Evolutionary conservation across 345 rosid species (phyloP).

Genomic region (Crucihimalaya himalaica): DNA sequence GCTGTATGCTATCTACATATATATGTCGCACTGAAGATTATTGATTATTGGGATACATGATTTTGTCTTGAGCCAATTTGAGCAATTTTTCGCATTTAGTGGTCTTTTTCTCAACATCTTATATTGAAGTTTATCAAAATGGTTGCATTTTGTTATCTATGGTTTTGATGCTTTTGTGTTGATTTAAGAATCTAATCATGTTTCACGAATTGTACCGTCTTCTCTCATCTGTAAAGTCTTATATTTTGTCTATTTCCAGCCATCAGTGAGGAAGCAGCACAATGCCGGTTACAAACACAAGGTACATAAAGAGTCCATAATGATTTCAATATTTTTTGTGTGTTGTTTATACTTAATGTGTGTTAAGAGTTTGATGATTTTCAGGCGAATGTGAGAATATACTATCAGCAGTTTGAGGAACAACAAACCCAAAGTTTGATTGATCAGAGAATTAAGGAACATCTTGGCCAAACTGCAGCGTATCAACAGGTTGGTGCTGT

Average conservation of each 20-base stretch:
- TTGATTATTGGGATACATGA: neutral
- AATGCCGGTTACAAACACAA: constrained; percentile 99
- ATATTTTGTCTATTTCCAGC: constrained; percentile 46
- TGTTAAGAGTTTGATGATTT: constrained; percentile 18
- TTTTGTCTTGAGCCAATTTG: neutral
- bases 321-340: neutral
- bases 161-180: neutral
- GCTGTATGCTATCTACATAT: neutral
- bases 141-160: neutral
- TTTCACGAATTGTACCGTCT: neutral
- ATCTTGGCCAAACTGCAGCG: constrained; percentile 87
- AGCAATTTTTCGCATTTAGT: neutral
- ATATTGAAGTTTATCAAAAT: neutral
- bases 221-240: neutral
- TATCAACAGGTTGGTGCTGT: constrained; percentile 90
- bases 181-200: constrained; percentile 4
- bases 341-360: neutral
- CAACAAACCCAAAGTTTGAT: constrained; percentile 95
- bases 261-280: constrained; percentile 98
- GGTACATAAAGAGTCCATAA: constrained; percentile 45
- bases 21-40: neutral
- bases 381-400: constrained; percentile 87
- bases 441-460: constrained; percentile 96
- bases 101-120: neutral
- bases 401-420: constrained; percentile 99